Conservation (phyloP, 2,329 filamentous ascomycete genomes). For the Xylariaceae sp. region DNA sequence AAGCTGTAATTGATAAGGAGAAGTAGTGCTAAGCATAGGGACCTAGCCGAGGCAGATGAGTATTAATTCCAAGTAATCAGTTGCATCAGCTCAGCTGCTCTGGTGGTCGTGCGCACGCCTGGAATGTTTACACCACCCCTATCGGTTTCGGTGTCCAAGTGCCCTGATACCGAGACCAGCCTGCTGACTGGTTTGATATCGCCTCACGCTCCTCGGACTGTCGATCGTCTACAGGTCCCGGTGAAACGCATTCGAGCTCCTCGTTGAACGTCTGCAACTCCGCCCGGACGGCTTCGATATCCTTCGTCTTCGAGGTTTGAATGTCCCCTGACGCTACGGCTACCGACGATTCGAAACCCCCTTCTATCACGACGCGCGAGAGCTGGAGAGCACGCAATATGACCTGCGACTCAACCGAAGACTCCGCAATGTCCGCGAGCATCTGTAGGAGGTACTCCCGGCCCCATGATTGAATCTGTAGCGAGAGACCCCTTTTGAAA, state of each 20-base stretch:
- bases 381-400: constrained; percentile 43
- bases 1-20: no score
- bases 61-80: neutral
- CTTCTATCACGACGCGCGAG: constrained; percentile 36
- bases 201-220: constrained; percentile 16
- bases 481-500: constrained; percentile 21
- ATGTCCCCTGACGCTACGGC: neutral
- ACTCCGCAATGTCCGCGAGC: constrained; percentile 37
- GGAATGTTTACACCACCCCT: constrained; percentile 40
- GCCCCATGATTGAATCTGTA: constrained; percentile 35
- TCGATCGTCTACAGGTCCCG: constrained; percentile 2
- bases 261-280: constrained; percentile 26
- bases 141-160: constrained; percentile 55
- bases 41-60: neutral
- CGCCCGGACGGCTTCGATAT: constrained; percentile 23
- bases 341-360: constrained; percentile 13
- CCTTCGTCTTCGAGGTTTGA: constrained; percentile 5
- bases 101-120: neutral
- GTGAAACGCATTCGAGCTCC: constrained; percentile 18
- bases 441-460: constrained; percentile 34
- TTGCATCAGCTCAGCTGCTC: neutral
- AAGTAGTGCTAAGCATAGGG: neutral
- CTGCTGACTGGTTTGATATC: constrained; percentile 22
- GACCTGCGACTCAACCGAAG: constrained; percentile 38
- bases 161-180: constrained; percentile 48